Base-by-base conservation (phyloP, 2,329 filamentous ascomycete genomes). In the Dryadomyces sulphureus region DNA sequence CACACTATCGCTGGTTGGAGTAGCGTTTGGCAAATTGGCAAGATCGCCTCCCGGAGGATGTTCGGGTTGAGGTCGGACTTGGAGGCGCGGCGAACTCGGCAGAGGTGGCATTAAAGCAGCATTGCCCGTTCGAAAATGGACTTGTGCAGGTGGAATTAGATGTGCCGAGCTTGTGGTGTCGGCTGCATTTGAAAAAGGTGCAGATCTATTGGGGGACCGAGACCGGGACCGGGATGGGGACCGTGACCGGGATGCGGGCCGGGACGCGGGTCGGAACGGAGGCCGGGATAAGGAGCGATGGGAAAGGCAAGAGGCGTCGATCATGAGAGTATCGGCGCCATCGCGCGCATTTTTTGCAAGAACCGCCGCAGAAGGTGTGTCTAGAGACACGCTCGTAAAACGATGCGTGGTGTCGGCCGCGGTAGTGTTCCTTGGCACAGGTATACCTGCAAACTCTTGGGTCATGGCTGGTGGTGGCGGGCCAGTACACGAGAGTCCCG, bases 221-320 rank as follows among this genome's bases (percentile, higher is more conserved):
- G 20, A n/a, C 38, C 12, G 21, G 20, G 19, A 16, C 3, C 44
- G 38, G 1, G 47, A 14, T 16, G 43, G n/a, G 5, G 38, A 42
- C n/a, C n/a, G n/a, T 45, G 34, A 41, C 50, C 39, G n/a, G 40
- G 51, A 17, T 36, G 51, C 19, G 25, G 44, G 32, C 27, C 27
- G 27, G 27, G 27, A 7, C 7, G 19, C 6, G 38, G 21, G 21
- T 16, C 38, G 38, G 6, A 12, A 16, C 4, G 47, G 38, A 1
- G 47, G 14, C 22, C 39, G 16, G 5, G 39, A 43, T 17, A 45
- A 30, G 38, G 52, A 45, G 17, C 42, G 52, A n/a, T 36, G 51
- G 17, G 27, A 43, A 32, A 51, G 20, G 25, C 43, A 46, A 20
- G 36, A 47, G 41, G 34, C n/a, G 43, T 45, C 36, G 22, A 30